Percentiles rank a stretch among this genome's conserved stretches.
These are phyloP conservation scores for Xylariaceae sp. DNA, from an alignment of 2,329 filamentous ascomycete genomes.

Conservation along the genomic window DNA sequence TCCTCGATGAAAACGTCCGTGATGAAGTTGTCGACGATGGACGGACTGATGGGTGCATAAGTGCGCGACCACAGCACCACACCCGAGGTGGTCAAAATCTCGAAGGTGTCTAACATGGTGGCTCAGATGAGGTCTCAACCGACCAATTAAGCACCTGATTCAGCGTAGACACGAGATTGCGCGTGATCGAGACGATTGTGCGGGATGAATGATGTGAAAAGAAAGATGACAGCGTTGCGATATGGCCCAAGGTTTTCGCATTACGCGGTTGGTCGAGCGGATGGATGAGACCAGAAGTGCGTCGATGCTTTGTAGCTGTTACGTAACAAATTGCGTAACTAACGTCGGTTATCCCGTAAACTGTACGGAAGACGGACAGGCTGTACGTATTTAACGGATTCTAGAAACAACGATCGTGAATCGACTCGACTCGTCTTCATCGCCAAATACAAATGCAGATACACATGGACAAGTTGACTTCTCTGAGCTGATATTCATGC, in stretches of 20 bases:
- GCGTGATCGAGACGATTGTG: constrained; percentile 8
- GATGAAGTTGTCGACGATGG: constrained; percentile 90
- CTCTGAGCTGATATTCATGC: background rate
- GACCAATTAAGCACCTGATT: background rate
- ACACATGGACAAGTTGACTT: background rate
- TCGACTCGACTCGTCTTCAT: too few species aligned
- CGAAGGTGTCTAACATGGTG: constrained; percentile 88
- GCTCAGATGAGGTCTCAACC: constrained; percentile 1
- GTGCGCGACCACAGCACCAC: constrained; percentile 94
- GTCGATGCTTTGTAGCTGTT: background rate
- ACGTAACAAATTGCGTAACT: background rate
- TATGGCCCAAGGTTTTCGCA: background rate
- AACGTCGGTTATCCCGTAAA: too few species aligned
- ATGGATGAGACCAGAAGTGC: background rate
- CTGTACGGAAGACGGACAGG: too few species aligned
- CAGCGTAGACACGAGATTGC: background rate
- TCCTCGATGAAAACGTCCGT: constrained; percentile 97
- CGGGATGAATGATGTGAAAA: constrained; percentile 23
- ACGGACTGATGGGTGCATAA: constrained; percentile 72
- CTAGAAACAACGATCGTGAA: too few species aligned
- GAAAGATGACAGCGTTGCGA: constrained; percentile 10
- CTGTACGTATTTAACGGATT: too few species aligned
- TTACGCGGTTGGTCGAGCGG: background rate
- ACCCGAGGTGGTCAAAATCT: constrained; percentile 91
- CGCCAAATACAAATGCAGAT: background rate